Evolutionary conservation across 345 rosid species (phyloP), one percentile per base, ranked within the genome.

Genomic region (Arabidopsis arenosa): DNA sequence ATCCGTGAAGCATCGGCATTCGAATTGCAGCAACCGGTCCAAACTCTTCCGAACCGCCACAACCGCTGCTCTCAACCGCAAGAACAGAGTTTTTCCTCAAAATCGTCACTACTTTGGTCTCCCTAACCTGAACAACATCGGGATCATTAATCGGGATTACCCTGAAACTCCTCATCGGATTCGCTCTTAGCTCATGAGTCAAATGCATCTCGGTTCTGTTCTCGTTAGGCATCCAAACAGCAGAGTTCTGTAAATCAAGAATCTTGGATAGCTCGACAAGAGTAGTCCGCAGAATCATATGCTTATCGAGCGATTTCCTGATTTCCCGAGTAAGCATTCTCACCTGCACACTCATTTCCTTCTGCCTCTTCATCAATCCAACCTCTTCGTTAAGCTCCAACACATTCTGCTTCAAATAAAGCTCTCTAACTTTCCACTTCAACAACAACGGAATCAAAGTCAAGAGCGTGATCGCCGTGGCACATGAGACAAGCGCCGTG

Each of bases 201-300:
- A 92, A 85, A 74, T 84, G 84, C 91, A 94, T 85, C 82, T 85
- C 88, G 0, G 80, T 86, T 63, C 90, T 64, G 66, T 74, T 84
- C 81, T 88, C 90, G 74, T 86, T 92, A n/a, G 98, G 97, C 97
- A 94, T 90, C 98, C 96, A 94, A 58, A 94, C 92, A 0, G 86
- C 90, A 78, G 97, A 92, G 80, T 92, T 94, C 32, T 87, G 84
- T 75, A 94, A 82, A 83, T 81, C 95, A 81, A 94, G 80, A 71
- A 97, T 92, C 87, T 90, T 90, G 0, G 97, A 92, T 10, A 94
- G 86, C 88, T 90, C 98, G 9, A 90, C 96, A 37, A 94, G 84
- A 39, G 98, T 92, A 36, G 96, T 94, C 62, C 92, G 79, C 44
- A 94, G 63, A 37, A 94, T 89, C 28, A 82, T 92, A 67, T 94